Percentiles rank a stretch among this genome's conserved stretches.
These are phyloP conservation scores for Brettanomyces nanus DNA, from an alignment of 805 yeast genomes.

Conservation along the genomic window DNA sequence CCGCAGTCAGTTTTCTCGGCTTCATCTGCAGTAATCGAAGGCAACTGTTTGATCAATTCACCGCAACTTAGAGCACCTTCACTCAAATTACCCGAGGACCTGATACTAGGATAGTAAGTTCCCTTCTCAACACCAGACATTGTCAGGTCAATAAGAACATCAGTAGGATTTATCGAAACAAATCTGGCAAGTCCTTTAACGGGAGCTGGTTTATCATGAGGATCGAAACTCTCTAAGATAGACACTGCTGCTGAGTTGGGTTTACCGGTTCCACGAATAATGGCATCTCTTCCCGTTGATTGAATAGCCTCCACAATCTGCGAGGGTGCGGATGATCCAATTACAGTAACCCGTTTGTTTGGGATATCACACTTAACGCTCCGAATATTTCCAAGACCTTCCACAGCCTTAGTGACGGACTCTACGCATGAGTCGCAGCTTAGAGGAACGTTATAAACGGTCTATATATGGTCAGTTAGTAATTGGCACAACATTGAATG, in stretches of 20 bases:
- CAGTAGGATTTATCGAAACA: constrained; percentile 50
- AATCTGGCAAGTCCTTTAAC: constrained; percentile 85
- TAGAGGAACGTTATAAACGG: constrained; percentile 82
- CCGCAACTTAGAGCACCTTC: constrained; percentile 68
- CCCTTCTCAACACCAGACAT: constrained; percentile 65
- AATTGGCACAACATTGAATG: neutral
- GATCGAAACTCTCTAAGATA: constrained; percentile 67
- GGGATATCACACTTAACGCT: constrained; percentile 48
- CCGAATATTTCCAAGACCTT: constrained; percentile 41
- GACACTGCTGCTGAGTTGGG: constrained; percentile 89
- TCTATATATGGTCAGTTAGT: constrained; percentile 24
- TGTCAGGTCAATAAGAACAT: constrained; percentile 66
- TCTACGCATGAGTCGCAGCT: constrained; percentile 68
- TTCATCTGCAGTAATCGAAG: constrained; percentile 30
- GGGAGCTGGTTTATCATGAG: constrained; percentile 38
- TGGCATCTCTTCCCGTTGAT: constrained; percentile 76
- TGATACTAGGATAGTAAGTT: constrained; percentile 59
- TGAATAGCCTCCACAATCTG: constrained; percentile 60
- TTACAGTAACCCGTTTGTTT: constrained; percentile 55
- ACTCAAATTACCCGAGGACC: constrained; percentile 69
- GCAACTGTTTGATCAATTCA: constrained; percentile 33
- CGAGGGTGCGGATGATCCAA: constrained; percentile 72
- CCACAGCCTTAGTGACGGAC: constrained; percentile 47
- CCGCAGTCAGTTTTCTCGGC: constrained; percentile 1
- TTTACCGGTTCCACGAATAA: constrained; percentile 83